Conservation (phyloP, 169 alveolate genomes). For the Eimeria praecox region DNA sequence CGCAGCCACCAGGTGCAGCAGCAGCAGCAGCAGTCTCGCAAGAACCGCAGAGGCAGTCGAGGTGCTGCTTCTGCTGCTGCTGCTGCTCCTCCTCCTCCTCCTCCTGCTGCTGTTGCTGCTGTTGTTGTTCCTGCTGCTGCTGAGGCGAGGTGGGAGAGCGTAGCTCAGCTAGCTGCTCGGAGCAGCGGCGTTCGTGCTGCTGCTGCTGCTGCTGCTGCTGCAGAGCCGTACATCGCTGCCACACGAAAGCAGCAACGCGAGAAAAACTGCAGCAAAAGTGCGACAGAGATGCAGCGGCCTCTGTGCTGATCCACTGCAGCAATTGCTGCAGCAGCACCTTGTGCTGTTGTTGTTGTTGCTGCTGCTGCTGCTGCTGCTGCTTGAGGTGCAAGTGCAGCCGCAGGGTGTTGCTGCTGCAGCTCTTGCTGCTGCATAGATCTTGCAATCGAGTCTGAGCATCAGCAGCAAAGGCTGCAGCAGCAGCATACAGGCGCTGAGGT, state of each 20-base stretch:
- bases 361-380: conserved; percentile 49
- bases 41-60: conserved; percentile 27
- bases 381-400: background rate
- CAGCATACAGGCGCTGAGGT: conserved; percentile 67
- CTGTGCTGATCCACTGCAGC: conserved; percentile 63
- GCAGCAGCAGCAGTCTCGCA: conserved; percentile 52
- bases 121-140: conserved; percentile 39
- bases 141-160: conserved; percentile 51
- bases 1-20: conserved; percentile 64
- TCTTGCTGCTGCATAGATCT: conserved; percentile 52
- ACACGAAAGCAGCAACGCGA: conserved; percentile 61
- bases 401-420: background rate
- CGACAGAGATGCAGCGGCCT: conserved; percentile 46
- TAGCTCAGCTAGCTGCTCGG: conserved; percentile 61
- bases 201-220: conserved; percentile 70
- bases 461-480: conserved; percentile 50
- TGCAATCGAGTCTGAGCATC: conserved; percentile 11
- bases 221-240: conserved; percentile 69
- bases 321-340: conserved; percentile 54
- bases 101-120: conserved; percentile 9
- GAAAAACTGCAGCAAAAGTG: conserved; percentile 57
- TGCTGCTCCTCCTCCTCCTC: conserved; percentile 9
- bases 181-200: conserved; percentile 73
- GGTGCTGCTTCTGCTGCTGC: conserved; percentile 20
- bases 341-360: conserved; percentile 5